These are phyloP conservation scores for Xylaria sp. DNA, from an alignment of 2,329 filamentous ascomycete genomes.

Conservation along the genomic window DNA sequence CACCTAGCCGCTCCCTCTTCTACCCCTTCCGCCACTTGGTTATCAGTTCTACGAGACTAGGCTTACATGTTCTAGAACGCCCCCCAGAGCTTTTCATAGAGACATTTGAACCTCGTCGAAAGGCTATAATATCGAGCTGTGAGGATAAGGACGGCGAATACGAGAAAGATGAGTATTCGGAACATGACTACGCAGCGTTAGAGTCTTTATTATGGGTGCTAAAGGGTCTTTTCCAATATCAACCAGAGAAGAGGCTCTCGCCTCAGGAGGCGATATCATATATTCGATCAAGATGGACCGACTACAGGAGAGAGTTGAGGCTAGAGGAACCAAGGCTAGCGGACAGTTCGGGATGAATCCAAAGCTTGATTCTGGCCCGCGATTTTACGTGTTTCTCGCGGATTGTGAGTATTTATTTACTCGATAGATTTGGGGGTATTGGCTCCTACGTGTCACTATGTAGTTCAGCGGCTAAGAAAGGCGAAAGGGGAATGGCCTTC, in stretches of 20 bases:
- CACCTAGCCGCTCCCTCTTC: too few species aligned
- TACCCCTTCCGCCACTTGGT: too few species aligned
- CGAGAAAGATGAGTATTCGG: conserved; percentile 7
- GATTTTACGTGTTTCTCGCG: too few species aligned
- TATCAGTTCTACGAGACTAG: background rate
- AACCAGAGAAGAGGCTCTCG: conserved; percentile 4
- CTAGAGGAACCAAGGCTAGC: too few species aligned
- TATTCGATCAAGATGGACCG: conserved; percentile 15
- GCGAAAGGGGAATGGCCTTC: too few species aligned
- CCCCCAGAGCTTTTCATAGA: background rate
- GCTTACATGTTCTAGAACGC: background rate
- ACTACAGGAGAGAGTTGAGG: conserved; percentile 2
- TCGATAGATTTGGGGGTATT: too few species aligned
- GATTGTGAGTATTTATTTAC: too few species aligned
- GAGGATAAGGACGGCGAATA: background rate
- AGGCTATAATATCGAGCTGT: background rate
- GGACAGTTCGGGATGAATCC: too few species aligned
- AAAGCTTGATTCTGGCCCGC: too few species aligned
- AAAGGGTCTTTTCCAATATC: conserved; percentile 4
- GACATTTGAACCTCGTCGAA: background rate
- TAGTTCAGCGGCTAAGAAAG: too few species aligned
- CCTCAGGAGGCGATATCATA: background rate
- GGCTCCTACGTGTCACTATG: too few species aligned
- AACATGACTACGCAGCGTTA: conserved; percentile 6
- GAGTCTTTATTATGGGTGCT: background rate